Evolutionary conservation across 805 yeast genomes (phyloP).

Genomic region (Yarrowia porcina): DNA sequence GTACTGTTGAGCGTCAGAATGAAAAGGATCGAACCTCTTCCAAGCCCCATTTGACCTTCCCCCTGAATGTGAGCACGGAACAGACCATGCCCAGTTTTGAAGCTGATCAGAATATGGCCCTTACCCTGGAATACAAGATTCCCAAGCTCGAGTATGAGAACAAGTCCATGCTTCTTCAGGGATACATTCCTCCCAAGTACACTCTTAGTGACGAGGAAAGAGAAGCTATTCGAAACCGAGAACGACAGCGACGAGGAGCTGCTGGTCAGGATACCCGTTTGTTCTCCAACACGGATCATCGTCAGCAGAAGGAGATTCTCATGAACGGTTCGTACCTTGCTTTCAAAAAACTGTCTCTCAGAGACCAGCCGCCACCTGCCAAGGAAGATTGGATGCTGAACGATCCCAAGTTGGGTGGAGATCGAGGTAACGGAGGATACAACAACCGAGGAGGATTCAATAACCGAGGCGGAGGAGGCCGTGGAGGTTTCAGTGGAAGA

Average conservation of each 20-base stretch:
- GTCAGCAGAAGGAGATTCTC: conserved; percentile 10
- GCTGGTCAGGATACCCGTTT: conserved; percentile 34
- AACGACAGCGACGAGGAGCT: conserved; percentile 33
- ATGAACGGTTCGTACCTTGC: conserved; percentile 28
- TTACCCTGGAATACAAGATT: conserved; percentile 50
- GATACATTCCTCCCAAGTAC: conserved; percentile 60
- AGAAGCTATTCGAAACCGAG: conserved; percentile 45
- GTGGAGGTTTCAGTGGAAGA: neutral
- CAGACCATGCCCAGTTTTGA: conserved; percentile 47
- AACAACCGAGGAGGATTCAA: conserved; percentile 24
- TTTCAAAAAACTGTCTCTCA: conserved; percentile 24
- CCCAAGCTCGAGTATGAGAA: conserved; percentile 55
- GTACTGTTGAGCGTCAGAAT: conserved; percentile 31
- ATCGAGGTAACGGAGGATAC: neutral
- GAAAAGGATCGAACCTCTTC: conserved; percentile 27
- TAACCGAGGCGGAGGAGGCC: neutral
- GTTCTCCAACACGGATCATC: conserved; percentile 29
- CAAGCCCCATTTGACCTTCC: conserved; percentile 45
- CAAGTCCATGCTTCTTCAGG: conserved; percentile 81
- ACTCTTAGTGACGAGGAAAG: conserved; percentile 68
- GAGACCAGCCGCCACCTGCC: neutral
- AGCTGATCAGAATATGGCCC: conserved; percentile 43
- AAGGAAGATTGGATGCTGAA: neutral
- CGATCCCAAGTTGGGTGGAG: conserved; percentile 6
- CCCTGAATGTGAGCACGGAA: conserved; percentile 41